Evolutionary conservation across 1,139 yeast genomes (phyloP).

Genomic region (Dujonia santamariae): DNA sequence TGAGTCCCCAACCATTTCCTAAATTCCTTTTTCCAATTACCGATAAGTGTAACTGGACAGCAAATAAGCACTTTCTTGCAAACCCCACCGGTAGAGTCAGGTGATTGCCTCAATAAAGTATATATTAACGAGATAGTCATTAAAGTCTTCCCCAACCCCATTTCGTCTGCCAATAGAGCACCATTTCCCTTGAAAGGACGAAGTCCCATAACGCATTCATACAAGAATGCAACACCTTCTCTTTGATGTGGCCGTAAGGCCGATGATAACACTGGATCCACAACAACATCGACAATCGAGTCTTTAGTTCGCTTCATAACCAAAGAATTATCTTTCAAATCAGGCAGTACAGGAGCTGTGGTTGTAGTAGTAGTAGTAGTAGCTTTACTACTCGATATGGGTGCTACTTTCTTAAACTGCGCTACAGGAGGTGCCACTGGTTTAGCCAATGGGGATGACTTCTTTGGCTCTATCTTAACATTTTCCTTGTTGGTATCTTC

Average conservation of each 20-base stretch:
- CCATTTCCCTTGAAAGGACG: conserved; percentile 58
- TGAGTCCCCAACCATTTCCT: conserved; percentile 81
- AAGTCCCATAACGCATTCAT: conserved; percentile 77
- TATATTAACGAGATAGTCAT: conserved; percentile 82
- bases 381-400: not conserved
- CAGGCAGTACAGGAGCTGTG: not conserved
- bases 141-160: conserved; percentile 95
- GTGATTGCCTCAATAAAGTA: conserved; percentile 79
- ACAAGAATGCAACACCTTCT: conserved; percentile 78
- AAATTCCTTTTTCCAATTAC: conserved; percentile 88
- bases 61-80: conserved; percentile 67
- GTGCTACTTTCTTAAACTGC: conserved; percentile 2
- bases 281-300: conserved; percentile 49
- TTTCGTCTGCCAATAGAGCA: conserved; percentile 89
- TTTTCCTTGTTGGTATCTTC: conserved; percentile 1
- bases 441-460: not conserved
- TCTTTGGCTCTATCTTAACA: not conserved
- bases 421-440: not conserved
- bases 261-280: conserved; percentile 63
- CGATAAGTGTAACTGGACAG: conserved; percentile 87
- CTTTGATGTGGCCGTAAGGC: conserved; percentile 77
- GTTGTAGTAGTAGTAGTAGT: not conserved
- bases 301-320: conserved; percentile 3
- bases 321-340: conserved; percentile 21
- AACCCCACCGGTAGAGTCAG: conserved; percentile 39